Conservation (phyloP, 176 grass and related monocot species). For the Chloris gayana region DNA sequence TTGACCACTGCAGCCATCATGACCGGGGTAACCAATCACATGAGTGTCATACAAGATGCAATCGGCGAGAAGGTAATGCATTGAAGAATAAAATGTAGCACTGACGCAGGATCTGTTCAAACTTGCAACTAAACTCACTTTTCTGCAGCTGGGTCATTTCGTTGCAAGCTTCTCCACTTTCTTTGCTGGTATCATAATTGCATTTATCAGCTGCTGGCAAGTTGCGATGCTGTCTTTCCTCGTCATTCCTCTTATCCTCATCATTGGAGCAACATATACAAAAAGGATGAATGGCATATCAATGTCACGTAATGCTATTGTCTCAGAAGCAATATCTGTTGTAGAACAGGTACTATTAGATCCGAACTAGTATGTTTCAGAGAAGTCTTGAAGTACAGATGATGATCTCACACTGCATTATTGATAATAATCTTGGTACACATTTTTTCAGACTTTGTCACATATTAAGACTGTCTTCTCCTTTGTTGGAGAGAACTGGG, state of each 20-base stretch:
- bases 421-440: constrained; percentile 5
- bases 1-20: constrained; percentile 60
- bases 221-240: constrained; percentile 55
- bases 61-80: constrained; percentile 73
- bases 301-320: constrained; percentile 33
- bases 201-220: constrained; percentile 66
- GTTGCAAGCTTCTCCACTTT: constrained; percentile 69
- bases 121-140: constrained; percentile 27
- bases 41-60: constrained; percentile 73
- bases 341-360: constrained; percentile 60
- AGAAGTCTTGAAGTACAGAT: background rate
- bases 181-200: constrained; percentile 49
- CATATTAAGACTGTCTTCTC: constrained; percentile 70
- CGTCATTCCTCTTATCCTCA: constrained; percentile 59
- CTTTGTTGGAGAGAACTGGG: constrained; percentile 59
- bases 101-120: background rate
- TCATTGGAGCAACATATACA: constrained; percentile 53
- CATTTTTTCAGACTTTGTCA: constrained; percentile 51
- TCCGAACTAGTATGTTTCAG: background rate
- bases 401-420: background rate
- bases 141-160: constrained; percentile 65
- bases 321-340: constrained; percentile 55
- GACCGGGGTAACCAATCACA: constrained; percentile 58
- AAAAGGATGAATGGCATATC: constrained; percentile 48
- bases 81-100: background rate